These are phyloP conservation scores for Dictyostelium capitatum DNA, from an alignment of 78 protist genomes.

Conservation along the genomic window DNA sequence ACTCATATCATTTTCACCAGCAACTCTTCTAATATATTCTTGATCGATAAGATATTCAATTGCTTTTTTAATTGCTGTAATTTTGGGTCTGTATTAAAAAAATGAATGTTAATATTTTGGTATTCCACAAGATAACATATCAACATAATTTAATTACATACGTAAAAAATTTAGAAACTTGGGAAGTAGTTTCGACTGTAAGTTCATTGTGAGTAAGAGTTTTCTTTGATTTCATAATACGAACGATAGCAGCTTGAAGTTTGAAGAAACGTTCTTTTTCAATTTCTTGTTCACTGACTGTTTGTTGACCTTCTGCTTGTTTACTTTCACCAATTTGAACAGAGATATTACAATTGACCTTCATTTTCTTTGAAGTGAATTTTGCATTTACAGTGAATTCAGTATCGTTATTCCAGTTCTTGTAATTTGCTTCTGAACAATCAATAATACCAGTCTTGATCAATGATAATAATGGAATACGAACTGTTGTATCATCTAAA, in stretches of 20 bases:
- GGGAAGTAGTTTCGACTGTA: constrained; percentile 79
- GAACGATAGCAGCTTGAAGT: constrained; percentile 89
- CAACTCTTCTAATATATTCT: constrained; percentile 69
- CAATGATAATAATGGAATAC: constrained; percentile 54
- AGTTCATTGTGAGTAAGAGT: constrained; percentile 83
- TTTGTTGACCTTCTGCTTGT: constrained; percentile 60
- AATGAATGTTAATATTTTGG: too few relatives aligned
- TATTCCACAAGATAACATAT: constrained; percentile 36
- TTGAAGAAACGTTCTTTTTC: constrained; percentile 88
- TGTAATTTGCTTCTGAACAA: constrained; percentile 22
- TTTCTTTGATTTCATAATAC: constrained; percentile 92
- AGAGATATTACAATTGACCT: constrained; percentile 73
- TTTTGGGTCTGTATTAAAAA: constrained; percentile 43
- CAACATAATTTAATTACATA: not conserved
- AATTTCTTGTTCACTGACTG: constrained; percentile 69
- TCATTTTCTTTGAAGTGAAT: constrained; percentile 81
- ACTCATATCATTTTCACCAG: constrained; percentile 55
- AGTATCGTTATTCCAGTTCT: constrained; percentile 73
- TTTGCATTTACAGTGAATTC: constrained; percentile 62
- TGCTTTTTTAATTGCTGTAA: constrained; percentile 74
- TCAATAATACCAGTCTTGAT: constrained; percentile 73
- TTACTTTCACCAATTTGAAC: constrained; percentile 78
- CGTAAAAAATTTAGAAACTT: constrained; percentile 49
- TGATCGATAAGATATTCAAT: constrained; percentile 85
- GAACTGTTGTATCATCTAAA: constrained; percentile 73